Conservation (phyloP, 2,329 filamentous ascomycete genomes). For the Byssothecium circinans region DNA sequence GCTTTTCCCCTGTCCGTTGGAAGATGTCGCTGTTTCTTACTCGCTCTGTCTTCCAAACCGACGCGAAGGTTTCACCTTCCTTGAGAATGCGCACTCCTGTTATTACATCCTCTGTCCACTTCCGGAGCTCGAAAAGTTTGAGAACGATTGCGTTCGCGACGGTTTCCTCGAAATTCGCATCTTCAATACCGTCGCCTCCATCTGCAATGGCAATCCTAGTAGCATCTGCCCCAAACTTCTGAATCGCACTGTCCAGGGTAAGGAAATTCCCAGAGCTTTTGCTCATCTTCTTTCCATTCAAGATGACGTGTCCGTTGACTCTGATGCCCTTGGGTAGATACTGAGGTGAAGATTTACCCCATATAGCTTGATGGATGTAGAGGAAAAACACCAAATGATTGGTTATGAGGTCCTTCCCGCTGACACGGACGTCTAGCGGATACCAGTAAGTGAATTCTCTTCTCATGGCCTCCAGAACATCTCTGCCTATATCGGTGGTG, state of each 20-base stretch:
- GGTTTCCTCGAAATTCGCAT: slow-evolving; percentile 95
- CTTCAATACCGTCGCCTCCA: slow-evolving; percentile 88
- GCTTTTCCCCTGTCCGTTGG: slow-evolving; percentile 71
- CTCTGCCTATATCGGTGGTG: slow-evolving; percentile 74
- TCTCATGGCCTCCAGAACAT: slow-evolving; percentile 75
- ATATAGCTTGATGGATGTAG: slow-evolving; percentile 89
- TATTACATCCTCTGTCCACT: slow-evolving; percentile 96
- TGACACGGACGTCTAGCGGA: slow-evolving; percentile 82
- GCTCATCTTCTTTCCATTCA: slow-evolving; percentile 98
- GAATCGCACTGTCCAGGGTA: slow-evolving; percentile 79
- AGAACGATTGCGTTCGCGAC: slow-evolving; percentile 91
- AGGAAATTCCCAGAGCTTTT: slow-evolving; percentile 98
- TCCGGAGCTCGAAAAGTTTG: slow-evolving; percentile 76
- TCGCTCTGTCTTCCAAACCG: too few relatives aligned
- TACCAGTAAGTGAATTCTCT: slow-evolving; percentile 97
- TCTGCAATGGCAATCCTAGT: slow-evolving; percentile 89
- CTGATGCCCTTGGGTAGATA: slow-evolving; percentile 88
- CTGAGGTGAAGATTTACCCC: slow-evolving; percentile 75
- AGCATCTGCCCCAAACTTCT: slow-evolving; percentile 94
- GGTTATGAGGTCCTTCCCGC: slow-evolving; percentile 71
- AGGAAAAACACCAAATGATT: slow-evolving; percentile 96
- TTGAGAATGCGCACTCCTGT: slow-evolving; percentile 73
- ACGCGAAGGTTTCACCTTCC: slow-evolving; percentile 44
- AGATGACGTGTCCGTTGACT: slow-evolving; percentile 86
- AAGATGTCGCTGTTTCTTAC: slow-evolving; percentile 59